Evolutionary conservation across 2,329 filamentous ascomycete genomes (phyloP).

Genomic region (Pseudogymnoascus sp.): DNA sequence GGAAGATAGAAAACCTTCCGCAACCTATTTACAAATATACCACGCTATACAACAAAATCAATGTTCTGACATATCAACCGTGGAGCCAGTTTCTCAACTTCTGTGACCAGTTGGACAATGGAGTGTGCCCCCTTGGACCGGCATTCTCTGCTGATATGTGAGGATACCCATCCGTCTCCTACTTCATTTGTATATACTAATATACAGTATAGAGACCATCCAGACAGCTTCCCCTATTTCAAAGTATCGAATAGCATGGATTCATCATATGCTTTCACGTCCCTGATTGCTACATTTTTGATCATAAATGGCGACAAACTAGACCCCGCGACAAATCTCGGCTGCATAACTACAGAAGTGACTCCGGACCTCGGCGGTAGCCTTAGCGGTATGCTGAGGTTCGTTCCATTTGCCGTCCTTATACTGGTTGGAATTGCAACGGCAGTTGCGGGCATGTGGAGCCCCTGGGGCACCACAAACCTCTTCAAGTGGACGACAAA

Average conservation of each 20-base stretch:
- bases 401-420: constrained; percentile 72
- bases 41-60: constrained; percentile 65
- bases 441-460: constrained; percentile 76
- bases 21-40: constrained; percentile 48
- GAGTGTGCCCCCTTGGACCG: constrained; percentile 68
- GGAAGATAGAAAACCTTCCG: constrained; percentile 70
- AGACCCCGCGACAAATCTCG: constrained; percentile 53
- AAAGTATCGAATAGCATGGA: constrained; percentile 66
- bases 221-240: constrained; percentile 60
- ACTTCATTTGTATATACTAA: constrained; percentile 12
- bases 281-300: constrained; percentile 66
- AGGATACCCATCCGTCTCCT: constrained; percentile 22
- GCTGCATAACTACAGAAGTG: constrained; percentile 74
- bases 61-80: constrained; percentile 72
- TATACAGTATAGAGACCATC: constrained; percentile 29
- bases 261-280: constrained; percentile 81
- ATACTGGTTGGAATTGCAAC: constrained; percentile 77
- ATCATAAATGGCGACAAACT: constrained; percentile 68
- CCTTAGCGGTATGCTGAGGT: constrained; percentile 65
- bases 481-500: constrained; percentile 97
- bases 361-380: constrained; percentile 72
- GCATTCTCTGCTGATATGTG: constrained; percentile 56
- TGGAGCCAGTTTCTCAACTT: constrained; percentile 55
- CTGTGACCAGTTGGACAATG: constrained; percentile 58
- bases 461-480: constrained; percentile 88